phyloP scores from a whole-genome alignment of 2,329 filamentous ascomycete genomes.

The Tolypocladium album region DNA sequence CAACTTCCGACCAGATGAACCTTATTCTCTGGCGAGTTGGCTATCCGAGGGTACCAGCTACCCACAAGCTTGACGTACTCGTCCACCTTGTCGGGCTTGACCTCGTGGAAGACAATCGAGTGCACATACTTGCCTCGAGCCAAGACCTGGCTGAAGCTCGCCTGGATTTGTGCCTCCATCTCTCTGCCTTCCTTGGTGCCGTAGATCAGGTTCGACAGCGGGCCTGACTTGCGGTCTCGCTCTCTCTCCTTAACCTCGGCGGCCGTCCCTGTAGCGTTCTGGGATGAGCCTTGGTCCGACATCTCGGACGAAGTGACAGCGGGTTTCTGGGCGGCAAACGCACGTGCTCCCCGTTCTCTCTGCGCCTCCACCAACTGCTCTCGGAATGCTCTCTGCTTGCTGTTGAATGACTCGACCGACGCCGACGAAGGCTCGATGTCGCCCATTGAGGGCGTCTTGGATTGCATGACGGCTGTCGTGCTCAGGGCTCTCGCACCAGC shows the following conservation, averaged over 20 bases:
- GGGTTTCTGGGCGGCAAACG: conserved; percentile 32
- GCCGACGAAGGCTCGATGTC: conserved; percentile 62
- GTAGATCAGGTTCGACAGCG: conserved; percentile 84
- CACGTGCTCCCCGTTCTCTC: conserved; percentile 81
- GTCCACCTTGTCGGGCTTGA: conserved; percentile 90
- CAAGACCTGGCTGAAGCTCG: conserved; percentile 89
- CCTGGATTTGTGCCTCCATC: conserved; percentile 90
- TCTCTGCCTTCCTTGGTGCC: conserved; percentile 92
- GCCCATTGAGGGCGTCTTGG: conserved; percentile 63
- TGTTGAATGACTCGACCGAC: conserved; percentile 65
- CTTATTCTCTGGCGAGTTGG: conserved; percentile 74
- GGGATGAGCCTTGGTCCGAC: conserved; percentile 26
- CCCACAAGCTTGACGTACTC: conserved; percentile 89
- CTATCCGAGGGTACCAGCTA: conserved; percentile 86
- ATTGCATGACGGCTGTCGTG: conserved; percentile 34
- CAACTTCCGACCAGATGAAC: conserved; percentile 96
- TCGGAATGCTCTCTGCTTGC: conserved; percentile 78
- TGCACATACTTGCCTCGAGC: conserved; percentile 97
- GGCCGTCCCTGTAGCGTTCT: conserved; percentile 25
- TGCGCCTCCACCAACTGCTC: conserved; percentile 67
- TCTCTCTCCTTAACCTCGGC: conserved; percentile 47
- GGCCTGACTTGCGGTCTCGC: conserved; percentile 55
- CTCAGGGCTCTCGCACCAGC: conserved; percentile 45
- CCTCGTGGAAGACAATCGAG: conserved; percentile 92
- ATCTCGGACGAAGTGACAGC: conserved; percentile 32